These are phyloP conservation scores for Pterocarpus macrocarpus DNA, from an alignment of 306 rosid genomes.

Conservation along the genomic window DNA sequence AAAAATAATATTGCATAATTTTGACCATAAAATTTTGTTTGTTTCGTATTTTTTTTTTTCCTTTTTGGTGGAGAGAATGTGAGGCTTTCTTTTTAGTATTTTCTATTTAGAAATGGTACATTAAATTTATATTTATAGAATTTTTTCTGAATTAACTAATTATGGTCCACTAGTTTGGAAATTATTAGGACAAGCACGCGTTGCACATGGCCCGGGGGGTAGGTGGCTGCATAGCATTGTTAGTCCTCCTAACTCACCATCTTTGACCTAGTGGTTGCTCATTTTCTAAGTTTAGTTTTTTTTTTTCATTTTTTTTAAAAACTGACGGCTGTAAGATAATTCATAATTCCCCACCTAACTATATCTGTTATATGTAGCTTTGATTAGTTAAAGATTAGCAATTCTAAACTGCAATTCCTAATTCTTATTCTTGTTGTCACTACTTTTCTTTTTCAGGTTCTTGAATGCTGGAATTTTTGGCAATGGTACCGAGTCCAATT, in stretches of 20 bases:
- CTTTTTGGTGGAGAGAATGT: too few species aligned
- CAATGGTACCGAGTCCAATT: conserved; percentile 67
- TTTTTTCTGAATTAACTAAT: background rate
- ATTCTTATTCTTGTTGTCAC: background rate
- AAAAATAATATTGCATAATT: too few species aligned
- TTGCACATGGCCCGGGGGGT: conserved; percentile 44
- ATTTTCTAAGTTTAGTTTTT: background rate
- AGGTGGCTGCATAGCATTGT: conserved; percentile 28
- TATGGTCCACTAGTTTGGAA: background rate
- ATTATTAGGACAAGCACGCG: background rate
- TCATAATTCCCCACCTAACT: conserved; percentile 9
- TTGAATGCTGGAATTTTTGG: conserved; percentile 95
- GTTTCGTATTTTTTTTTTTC: too few species aligned
- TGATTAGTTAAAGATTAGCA: background rate
- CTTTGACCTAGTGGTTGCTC: conserved; percentile 6
- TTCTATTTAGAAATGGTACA: too few species aligned
- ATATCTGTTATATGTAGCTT: background rate
- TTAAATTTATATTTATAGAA: too few species aligned
- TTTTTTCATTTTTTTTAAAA: background rate
- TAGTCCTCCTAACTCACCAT: conserved; percentile 3
- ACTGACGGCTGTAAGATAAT: background rate
- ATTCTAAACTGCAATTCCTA: background rate
- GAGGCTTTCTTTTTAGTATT: too few species aligned
- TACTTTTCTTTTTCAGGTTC: conserved; percentile 56
- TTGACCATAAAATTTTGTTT: too few species aligned